Conservation (phyloP, 2,329 filamentous ascomycete genomes). For the Cercospora canescens region DNA sequence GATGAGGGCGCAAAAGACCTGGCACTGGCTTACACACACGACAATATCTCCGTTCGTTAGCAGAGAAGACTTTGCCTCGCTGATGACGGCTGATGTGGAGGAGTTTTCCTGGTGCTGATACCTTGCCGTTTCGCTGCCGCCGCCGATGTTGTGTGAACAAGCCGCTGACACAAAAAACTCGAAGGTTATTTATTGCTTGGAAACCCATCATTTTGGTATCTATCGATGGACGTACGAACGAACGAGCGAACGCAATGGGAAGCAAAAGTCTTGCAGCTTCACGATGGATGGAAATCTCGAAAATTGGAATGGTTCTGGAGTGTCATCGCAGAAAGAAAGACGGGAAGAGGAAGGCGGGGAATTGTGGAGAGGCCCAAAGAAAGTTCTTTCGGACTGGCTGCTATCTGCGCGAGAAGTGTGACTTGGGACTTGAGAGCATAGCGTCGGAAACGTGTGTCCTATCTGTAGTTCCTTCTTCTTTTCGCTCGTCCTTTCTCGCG, state of each 20-base stretch:
- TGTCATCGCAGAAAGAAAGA: not conserved
- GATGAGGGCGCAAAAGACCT: constrained; percentile 8
- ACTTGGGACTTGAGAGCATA: not conserved
- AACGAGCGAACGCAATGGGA: too few relatives aligned
- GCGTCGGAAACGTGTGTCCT: not conserved
- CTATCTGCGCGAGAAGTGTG: too few relatives aligned
- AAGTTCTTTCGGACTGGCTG: too few relatives aligned
- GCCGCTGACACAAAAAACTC: not conserved
- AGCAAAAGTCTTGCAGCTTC: too few relatives aligned
- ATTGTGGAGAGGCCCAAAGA: too few relatives aligned
- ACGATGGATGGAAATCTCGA: not conserved
- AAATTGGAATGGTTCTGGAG: not conserved
- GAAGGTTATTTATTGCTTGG: not conserved
- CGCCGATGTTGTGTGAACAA: not conserved
- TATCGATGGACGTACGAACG: not conserved
- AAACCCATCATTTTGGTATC: not conserved
- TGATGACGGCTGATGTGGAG: not conserved
- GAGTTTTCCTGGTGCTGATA: not conserved
- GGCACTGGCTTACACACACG: not conserved
- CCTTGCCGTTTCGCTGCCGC: not conserved
- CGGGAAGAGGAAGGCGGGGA: not conserved
- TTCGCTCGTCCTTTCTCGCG: not conserved
- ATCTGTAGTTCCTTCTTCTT: not conserved
- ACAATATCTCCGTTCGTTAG: not conserved
- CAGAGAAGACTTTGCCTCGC: not conserved